phyloP scores from a whole-genome alignment of 495 filamentous ascomycete genomes.

The Penicillium steckii region DNA sequence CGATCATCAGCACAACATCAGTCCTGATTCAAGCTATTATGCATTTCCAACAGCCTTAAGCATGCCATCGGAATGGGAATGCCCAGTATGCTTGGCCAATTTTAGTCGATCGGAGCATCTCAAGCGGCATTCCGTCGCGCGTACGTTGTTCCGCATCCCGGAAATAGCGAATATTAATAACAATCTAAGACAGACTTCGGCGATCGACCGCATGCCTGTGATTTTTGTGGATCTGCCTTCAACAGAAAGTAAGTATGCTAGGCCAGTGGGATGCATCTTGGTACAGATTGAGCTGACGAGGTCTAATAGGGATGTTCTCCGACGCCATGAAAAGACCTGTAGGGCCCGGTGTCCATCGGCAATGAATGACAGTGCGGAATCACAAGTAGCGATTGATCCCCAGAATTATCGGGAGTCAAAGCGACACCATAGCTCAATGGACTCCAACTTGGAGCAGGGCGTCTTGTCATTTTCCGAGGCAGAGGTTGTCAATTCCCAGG shows the following conservation, averaged over 20 bases:
- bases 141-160: conserved; percentile 6
- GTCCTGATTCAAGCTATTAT: neutral
- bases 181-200: conserved; percentile 11
- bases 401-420: neutral
- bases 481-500: neutral
- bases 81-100: conserved; percentile 13
- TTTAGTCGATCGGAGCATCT: conserved; percentile 29
- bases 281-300: neutral
- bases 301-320: conserved; percentile 20
- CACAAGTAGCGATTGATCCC: neutral
- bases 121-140: conserved; percentile 21
- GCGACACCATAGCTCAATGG: neutral
- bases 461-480: neutral
- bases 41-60: too few relatives aligned
- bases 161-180: neutral
- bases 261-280: neutral
- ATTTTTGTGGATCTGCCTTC: conserved; percentile 14
- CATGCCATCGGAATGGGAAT: conserved; percentile 14
- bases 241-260: conserved; percentile 9
- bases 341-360: conserved; percentile 8
- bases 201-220: conserved; percentile 18
- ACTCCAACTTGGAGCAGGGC: neutral
- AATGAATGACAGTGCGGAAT: neutral
- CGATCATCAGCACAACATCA: neutral
- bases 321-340: conserved; percentile 28